phyloP scores from a whole-genome alignment of 148 eudicot species.

The Vaccinium myrtillus region DNA sequence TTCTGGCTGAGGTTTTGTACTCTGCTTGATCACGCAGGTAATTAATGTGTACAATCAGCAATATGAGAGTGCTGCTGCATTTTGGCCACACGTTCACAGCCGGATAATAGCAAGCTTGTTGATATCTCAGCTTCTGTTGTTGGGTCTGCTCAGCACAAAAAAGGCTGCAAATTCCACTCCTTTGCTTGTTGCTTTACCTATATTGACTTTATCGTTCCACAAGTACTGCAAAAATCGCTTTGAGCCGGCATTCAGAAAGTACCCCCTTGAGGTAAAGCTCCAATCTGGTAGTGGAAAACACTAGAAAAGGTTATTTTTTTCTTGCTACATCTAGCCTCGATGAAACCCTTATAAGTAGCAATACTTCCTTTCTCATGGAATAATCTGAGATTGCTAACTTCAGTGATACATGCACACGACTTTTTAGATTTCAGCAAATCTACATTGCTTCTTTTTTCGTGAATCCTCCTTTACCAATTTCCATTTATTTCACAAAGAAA shows the following conservation, averaged over 20 bases:
- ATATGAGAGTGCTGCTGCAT: slow-evolving; percentile 91
- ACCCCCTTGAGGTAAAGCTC: slow-evolving; percentile 82
- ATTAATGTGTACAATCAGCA: slow-evolving; percentile 88
- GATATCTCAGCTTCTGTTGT: slow-evolving; percentile 82
- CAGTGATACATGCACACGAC: background rate
- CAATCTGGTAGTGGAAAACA: background rate
- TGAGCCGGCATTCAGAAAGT: slow-evolving; percentile 83
- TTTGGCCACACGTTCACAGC: slow-evolving; percentile 96
- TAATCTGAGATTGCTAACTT: background rate
- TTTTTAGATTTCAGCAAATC: background rate
- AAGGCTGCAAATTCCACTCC: slow-evolving; percentile 92
- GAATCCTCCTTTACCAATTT: background rate
- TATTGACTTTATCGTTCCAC: slow-evolving; percentile 82
- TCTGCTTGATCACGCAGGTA: slow-evolving; percentile 43
- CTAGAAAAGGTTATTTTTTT: background rate
- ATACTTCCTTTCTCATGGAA: background rate
- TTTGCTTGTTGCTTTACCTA: slow-evolving; percentile 67
- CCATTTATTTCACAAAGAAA: slow-evolving; percentile 1
- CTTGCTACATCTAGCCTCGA: background rate
- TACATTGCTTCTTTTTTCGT: background rate
- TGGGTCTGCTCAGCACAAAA: slow-evolving; percentile 90
- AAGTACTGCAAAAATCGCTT: slow-evolving; percentile 87
- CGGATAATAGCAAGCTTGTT: slow-evolving; percentile 87
- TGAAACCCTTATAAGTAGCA: background rate
- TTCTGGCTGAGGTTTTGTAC: background rate